Evolutionary conservation across 257 asterid species (phyloP).

Genomic region (Agastache rugosa): DNA sequence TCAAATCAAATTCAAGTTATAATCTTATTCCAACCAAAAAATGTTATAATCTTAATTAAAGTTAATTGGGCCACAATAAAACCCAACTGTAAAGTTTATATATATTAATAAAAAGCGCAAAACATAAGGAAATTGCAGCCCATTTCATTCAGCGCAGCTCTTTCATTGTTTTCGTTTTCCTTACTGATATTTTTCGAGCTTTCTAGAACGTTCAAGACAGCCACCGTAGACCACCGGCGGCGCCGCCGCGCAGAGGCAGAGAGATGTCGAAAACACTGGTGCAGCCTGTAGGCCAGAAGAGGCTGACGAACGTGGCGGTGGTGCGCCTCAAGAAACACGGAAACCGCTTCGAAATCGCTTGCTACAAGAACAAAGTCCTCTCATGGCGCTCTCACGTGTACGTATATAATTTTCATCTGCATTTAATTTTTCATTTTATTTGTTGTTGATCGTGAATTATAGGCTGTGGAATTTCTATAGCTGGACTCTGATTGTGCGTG

Average conservation of each 20-base stretch:
- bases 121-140: not conserved
- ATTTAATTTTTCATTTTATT: not conserved
- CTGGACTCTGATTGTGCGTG: slow-evolving; percentile 1
- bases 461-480: not conserved
- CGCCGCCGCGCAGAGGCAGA: slow-evolving; percentile 28
- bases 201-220: slow-evolving; percentile 17
- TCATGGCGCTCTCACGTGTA: slow-evolving; percentile 96
- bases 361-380: slow-evolving; percentile 97
- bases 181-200: not conserved
- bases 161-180: not conserved
- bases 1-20: too few species aligned
- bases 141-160: not conserved
- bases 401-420: slow-evolving; percentile 30
- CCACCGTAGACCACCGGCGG: slow-evolving; percentile 24
- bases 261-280: slow-evolving; percentile 83
- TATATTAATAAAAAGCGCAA: slow-evolving; percentile 6
- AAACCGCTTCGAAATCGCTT: slow-evolving; percentile 88
- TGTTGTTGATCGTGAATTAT: slow-evolving; percentile 19
- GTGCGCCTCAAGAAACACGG: slow-evolving; percentile 95
- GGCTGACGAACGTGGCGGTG: slow-evolving; percentile 93
- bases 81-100: not conserved
- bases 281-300: slow-evolving; percentile 95
- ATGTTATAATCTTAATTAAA: too few species aligned
- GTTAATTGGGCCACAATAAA: not conserved
- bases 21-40: too few species aligned